Base-by-base conservation (phyloP, 2,329 filamentous ascomycete species). In the Curvularia verruculosa region DNA sequence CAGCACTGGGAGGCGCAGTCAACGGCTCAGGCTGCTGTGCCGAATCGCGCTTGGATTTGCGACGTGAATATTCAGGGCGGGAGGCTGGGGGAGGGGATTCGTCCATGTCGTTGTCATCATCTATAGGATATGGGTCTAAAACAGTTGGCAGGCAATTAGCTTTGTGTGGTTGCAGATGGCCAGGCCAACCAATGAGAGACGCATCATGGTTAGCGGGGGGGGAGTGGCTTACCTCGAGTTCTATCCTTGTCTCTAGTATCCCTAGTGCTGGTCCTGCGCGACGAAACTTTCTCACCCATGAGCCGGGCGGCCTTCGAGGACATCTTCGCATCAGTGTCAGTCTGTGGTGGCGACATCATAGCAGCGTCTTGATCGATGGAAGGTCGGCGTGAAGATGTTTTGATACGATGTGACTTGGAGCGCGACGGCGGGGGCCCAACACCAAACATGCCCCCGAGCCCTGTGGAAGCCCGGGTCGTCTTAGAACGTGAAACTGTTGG, bases 261-360 rank as follows among this genome's bases (percentile, higher is more conserved):
- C 60, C 65, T 69, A 3, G 67, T 73, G 52, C 69, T 75, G 79
- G 80, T 64, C 51, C 80, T 82, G 26, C 79, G 54, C 75, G 77
- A 59, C 75, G 73, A 66, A 18, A 68, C 68, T 47, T 73, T 80
- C 58, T 85, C 77, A 65, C 79, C 92, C 86, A 95, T 86, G 50
- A 94, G 77, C 75, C 88, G 92, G 29, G 91, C 90, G 26, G 91
- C 91, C 76, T 96, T 96, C 44, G 86, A 83, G 7, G 88, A 84
- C 70, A 91, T 83, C 49, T 85, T 84, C 40, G 82, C 64, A 48
- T 78, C 75, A 15, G 73, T 79, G 29, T 89, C 85, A 28, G 92
- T 91, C 2, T 89, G 86, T 8, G 90, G 89, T 3, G 91, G 90
- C 19, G 90, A 91, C 44, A 85, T 82, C 58, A 93, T 80, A 7